phyloP scores from a whole-genome alignment of 2,329 filamentous ascomycete species.

The Fusarium multiceps region DNA sequence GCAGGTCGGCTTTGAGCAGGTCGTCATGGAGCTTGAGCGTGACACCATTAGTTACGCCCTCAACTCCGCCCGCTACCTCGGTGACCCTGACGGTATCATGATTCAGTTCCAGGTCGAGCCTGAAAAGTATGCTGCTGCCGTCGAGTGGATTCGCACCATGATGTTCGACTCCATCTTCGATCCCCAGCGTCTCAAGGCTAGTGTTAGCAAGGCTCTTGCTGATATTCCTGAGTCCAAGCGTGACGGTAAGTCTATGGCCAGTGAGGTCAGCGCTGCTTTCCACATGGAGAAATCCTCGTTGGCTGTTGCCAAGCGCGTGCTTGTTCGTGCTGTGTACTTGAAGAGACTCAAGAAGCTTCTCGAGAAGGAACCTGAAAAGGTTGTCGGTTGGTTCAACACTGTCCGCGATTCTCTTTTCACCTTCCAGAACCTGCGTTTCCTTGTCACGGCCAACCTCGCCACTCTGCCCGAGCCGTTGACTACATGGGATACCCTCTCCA shows the following conservation, averaged over 20 bases:
- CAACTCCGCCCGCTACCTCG: slow-evolving; percentile 73
- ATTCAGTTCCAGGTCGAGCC: slow-evolving; percentile 88
- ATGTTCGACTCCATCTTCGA: slow-evolving; percentile 93
- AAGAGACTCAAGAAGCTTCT: slow-evolving; percentile 86
- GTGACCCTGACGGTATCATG: slow-evolving; percentile 83
- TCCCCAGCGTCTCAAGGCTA: slow-evolving; percentile 69
- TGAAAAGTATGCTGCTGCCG: slow-evolving; percentile 84
- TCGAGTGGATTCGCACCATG: slow-evolving; percentile 86
- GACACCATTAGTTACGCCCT: slow-evolving; percentile 89
- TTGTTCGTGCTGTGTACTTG: slow-evolving; percentile 89
- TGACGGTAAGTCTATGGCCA: slow-evolving; percentile 76
- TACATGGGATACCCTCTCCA: slow-evolving; percentile 73
- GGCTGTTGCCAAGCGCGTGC: slow-evolving; percentile 79
- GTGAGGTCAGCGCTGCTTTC: slow-evolving; percentile 78
- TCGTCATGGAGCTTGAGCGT: slow-evolving; percentile 89
- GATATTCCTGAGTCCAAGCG: slow-evolving; percentile 94
- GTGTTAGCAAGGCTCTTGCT: slow-evolving; percentile 83
- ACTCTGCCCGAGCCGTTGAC: slow-evolving; percentile 80
- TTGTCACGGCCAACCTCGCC: slow-evolving; percentile 83
- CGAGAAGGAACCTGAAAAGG: slow-evolving; percentile 77
- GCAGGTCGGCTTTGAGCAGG: slow-evolving; percentile 86
- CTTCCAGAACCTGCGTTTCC: slow-evolving; percentile 84
- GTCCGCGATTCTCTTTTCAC: slow-evolving; percentile 81
- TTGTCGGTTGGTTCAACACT: slow-evolving; percentile 81
- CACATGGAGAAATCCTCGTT: slow-evolving; percentile 83